Evolutionary conservation across 371 early-diverging fungal genomes (phyloP).

Genomic region (Sporodiniella umbellata): DNA sequence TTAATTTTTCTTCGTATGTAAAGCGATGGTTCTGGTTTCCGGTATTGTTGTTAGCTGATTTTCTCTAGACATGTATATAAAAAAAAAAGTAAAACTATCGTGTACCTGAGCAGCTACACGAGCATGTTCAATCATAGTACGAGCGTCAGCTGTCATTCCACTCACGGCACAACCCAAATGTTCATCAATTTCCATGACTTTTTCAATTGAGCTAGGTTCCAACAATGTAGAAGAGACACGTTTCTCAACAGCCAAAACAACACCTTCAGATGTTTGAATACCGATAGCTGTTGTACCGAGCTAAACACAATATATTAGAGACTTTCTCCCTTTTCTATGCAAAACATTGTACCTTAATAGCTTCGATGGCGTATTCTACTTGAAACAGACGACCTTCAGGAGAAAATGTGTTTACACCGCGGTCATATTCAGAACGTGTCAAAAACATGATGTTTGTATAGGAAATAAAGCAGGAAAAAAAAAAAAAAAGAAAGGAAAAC

Average conservation of each 20-base stretch:
- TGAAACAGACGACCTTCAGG: constrained; percentile 99
- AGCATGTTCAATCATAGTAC: constrained; percentile 97
- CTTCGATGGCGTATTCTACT: constrained; percentile 99
- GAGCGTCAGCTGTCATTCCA: constrained; percentile 95
- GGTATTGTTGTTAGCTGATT: too few species aligned
- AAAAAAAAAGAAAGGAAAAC: background rate
- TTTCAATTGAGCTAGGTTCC: constrained; percentile 94
- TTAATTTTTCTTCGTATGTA: constrained; percentile 91
- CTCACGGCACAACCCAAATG: constrained; percentile 97
- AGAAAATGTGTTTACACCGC: constrained; percentile 98
- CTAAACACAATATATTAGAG: constrained; percentile 43
- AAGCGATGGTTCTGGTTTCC: constrained; percentile 97
- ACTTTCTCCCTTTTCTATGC: too few species aligned
- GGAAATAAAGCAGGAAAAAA: background rate
- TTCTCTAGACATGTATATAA: too few species aligned
- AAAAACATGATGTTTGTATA: constrained; percentile 67
- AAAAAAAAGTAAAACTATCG: too few species aligned
- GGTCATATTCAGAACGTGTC: constrained; percentile 93
- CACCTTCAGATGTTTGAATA: constrained; percentile 91
- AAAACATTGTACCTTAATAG: constrained; percentile 99
- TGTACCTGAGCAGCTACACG: constrained; percentile 91
- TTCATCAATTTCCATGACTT: constrained; percentile 92
- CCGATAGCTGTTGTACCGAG: constrained; percentile 97
- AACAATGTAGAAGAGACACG: constrained; percentile 90
- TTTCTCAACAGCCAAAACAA: constrained; percentile 96